A percentile compares a stretch with the other conserved stretches of the same genome.
Conservation (phyloP, 2,329 filamentous ascomycete genomes). For the Akanthomyces dipterigenus region DNA sequence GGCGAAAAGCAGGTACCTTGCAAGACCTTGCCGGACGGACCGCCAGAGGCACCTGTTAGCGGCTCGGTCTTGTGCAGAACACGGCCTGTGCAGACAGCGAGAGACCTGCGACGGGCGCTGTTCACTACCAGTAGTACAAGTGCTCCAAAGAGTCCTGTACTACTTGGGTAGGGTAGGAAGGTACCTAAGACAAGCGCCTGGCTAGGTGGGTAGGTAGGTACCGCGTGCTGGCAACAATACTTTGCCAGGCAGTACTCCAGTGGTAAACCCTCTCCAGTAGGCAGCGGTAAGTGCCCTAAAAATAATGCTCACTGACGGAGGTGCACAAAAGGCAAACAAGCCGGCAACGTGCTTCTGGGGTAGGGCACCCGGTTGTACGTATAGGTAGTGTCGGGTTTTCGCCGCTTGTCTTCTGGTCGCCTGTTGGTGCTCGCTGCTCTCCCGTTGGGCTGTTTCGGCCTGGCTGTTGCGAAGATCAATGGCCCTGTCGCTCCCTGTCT, state of each 20-base stretch:
- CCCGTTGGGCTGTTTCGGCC: neutral
- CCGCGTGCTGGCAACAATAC: no score
- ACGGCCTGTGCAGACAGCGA: neutral
- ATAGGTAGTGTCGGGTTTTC: neutral
- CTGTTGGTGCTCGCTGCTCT: neutral
- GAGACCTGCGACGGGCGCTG: neutral
- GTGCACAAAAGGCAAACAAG: neutral
- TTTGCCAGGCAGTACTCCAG: neutral
- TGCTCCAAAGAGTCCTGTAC: neutral
- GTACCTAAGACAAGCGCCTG: no score
- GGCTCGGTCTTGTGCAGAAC: no score
- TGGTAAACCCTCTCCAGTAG: neutral
- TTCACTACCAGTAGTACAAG: neutral
- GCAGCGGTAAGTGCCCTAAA: neutral
- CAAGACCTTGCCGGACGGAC: neutral
- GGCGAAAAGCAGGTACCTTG: neutral
- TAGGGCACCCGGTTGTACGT: neutral
- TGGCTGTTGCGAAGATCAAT: neutral
- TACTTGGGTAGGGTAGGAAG: no score
- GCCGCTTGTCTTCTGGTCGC: neutral
- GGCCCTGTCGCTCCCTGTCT: neutral
- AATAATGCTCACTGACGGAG: neutral
- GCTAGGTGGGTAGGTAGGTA: neutral
- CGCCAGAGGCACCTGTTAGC: neutral
- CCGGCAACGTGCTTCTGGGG: neutral